Percentiles rank a stretch among this genome's conserved stretches.
phyloP scores from a whole-genome alignment of 2,329 filamentous ascomycete species.

The Xylaria sp. region DNA sequence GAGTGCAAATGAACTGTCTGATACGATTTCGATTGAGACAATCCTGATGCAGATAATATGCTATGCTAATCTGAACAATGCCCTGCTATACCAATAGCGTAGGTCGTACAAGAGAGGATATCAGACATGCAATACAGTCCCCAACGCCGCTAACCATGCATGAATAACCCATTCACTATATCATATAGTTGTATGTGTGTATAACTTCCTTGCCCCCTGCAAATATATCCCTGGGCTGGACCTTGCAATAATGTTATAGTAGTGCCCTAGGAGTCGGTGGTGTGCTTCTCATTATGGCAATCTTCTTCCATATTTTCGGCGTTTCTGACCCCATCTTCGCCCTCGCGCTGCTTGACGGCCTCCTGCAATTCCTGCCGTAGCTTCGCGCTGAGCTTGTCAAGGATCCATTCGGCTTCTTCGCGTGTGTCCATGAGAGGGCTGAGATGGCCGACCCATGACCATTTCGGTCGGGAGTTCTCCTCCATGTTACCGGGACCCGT shows the following conservation, averaged over 20 bases:
- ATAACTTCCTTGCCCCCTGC: not conserved
- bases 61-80: not conserved
- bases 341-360: slow-evolving; percentile 37
- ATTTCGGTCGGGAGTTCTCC: slow-evolving; percentile 51
- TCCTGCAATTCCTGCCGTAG: slow-evolving; percentile 63
- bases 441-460: slow-evolving; percentile 78
- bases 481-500: slow-evolving; percentile 15
- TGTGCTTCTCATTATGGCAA: slow-evolving; percentile 53
- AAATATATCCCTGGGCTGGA: not conserved
- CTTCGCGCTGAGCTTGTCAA: slow-evolving; percentile 70
- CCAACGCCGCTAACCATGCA: not conserved
- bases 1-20: not conserved
- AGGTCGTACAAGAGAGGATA: not conserved
- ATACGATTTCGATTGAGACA: not conserved
- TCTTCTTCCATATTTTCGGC: slow-evolving; percentile 44
- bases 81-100: not conserved
- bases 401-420: slow-evolving; percentile 78
- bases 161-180: not conserved
- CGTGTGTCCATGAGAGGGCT: slow-evolving; percentile 76
- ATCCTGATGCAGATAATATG: not conserved
- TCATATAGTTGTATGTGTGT: not conserved
- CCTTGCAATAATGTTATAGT: not conserved
- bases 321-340: slow-evolving; percentile 27
- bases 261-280: not conserved
- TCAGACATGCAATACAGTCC: not conserved